These are phyloP conservation scores for Lodderomyces orthopsilosis DNA, from an alignment of 1,139 yeast genomes.

Conservation along the genomic window DNA sequence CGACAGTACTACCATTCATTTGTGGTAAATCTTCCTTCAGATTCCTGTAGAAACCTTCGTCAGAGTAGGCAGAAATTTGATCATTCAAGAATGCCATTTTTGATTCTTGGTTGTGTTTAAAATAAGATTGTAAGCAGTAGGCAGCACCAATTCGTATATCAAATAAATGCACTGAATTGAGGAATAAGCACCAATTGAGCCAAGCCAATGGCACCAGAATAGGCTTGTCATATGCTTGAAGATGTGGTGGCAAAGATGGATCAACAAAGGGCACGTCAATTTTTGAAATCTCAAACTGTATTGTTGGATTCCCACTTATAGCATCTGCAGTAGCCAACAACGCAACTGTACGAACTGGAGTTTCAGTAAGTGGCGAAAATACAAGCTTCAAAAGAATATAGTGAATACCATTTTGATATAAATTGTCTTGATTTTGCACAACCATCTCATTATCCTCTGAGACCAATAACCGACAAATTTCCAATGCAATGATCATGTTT, in stretches of 20 bases:
- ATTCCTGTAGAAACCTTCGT: slow-evolving; percentile 20
- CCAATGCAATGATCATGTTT: slow-evolving; percentile 65
- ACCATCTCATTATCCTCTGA: slow-evolving; percentile 72
- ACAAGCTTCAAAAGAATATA: slow-evolving; percentile 65
- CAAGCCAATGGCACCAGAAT: slow-evolving; percentile 74
- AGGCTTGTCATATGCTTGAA: slow-evolving; percentile 29
- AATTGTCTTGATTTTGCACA: slow-evolving; percentile 54
- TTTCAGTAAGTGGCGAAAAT: slow-evolving; percentile 62
- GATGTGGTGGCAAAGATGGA: slow-evolving; percentile 62
- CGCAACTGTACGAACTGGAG: slow-evolving; percentile 61
- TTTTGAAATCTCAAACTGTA: slow-evolving; percentile 69
- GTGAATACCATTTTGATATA: slow-evolving; percentile 64
- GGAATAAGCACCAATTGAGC: slow-evolving; percentile 74
- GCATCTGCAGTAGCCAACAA: slow-evolving; percentile 75
- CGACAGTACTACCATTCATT: slow-evolving; percentile 6
- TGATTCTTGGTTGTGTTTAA: slow-evolving; percentile 62
- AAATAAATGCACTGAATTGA: slow-evolving; percentile 81
- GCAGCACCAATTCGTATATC: slow-evolving; percentile 76
- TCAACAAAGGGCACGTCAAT: slow-evolving; percentile 92
- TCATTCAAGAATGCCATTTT: slow-evolving; percentile 60
- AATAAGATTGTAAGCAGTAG: slow-evolving; percentile 63
- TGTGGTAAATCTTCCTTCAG: slow-evolving; percentile 4
- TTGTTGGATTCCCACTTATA: slow-evolving; percentile 57
- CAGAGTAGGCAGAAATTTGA: slow-evolving; percentile 52
- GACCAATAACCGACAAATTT: slow-evolving; percentile 71